Percentiles rank a stretch among this genome's conserved stretches.
Conservation (phyloP, 2,329 filamentous ascomycete genomes). For the Fusarium brevicatenulatum region DNA sequence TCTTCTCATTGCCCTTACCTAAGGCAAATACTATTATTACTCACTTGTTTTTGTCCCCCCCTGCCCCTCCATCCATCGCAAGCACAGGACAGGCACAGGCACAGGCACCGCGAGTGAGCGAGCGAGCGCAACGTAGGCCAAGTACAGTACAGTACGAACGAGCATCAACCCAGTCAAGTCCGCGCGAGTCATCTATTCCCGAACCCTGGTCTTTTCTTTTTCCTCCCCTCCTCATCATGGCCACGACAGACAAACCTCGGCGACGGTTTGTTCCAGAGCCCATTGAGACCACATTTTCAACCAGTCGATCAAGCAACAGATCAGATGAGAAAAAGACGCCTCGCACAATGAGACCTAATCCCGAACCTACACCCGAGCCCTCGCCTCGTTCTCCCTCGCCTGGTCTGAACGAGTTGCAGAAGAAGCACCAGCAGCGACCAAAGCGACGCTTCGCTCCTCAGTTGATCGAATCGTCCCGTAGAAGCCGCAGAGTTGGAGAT, state of each 20-base stretch:
- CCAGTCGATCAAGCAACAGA: slow-evolving; percentile 59
- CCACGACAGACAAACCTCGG: slow-evolving; percentile 55
- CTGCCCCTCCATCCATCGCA: slow-evolving; percentile 39
- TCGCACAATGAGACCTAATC: slow-evolving; percentile 58
- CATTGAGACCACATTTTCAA: slow-evolving; percentile 76
- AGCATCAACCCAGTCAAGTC: slow-evolving; percentile 30
- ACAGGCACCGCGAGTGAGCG: slow-evolving; percentile 8
- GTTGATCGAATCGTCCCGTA: slow-evolving; percentile 81
- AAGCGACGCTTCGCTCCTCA: slow-evolving; percentile 76
- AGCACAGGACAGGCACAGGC: slow-evolving; percentile 17
- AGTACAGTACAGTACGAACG: slow-evolving; percentile 11
- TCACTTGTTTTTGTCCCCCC: slow-evolving; percentile 39
- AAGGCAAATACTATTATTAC: slow-evolving; percentile 1
- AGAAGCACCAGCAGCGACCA: slow-evolving; percentile 52
- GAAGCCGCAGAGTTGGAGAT: slow-evolving; percentile 75
- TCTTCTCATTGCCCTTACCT: background rate
- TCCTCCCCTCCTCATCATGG: slow-evolving; percentile 56
- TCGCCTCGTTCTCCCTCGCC: slow-evolving; percentile 62
- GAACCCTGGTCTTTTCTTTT: slow-evolving; percentile 44
- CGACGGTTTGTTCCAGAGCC: slow-evolving; percentile 75
- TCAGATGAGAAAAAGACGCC: slow-evolving; percentile 38
- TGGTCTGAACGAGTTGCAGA: slow-evolving; percentile 52
- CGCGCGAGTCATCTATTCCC: slow-evolving; percentile 32
- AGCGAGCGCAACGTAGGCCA: slow-evolving; percentile 31
- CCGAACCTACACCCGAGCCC: slow-evolving; percentile 66